Base-by-base conservation (phyloP, 805 yeast genomes). In the Teunomyces lycoperdinae region DNA sequence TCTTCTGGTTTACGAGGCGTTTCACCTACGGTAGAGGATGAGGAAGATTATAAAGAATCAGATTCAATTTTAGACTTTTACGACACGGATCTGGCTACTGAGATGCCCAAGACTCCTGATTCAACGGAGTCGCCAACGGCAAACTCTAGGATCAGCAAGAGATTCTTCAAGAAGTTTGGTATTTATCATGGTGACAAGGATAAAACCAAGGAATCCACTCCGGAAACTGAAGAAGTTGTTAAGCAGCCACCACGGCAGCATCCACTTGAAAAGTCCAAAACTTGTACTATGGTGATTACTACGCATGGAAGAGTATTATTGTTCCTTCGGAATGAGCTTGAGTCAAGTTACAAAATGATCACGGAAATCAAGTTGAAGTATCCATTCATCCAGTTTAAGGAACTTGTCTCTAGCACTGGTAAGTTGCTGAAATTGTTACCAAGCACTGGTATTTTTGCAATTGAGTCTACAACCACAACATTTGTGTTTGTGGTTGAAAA, bases 11-110 rank as follows among this genome's bases (percentile, higher is more conserved):
- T 64, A 31, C 55, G 68, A 32, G 52, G 60, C 5, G 34, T 48
- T 10, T 40, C 39, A 5, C 31, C 33, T 5, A 32, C 45, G 7
- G 46, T 29, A 9, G 62, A 51, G 4, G 42, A 30, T 1, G 70
- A 66, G 35, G 78, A 73, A 42, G 81, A 68, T 28, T 81, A 79
- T 54, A 85, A 82, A 55, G 83, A 81, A 55, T 66, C 73, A 29
- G 86, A 81, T 52, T 83, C 85, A 2, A 82, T 92, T 30, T 77
- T 86, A 14, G 96, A 90, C 32, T 61, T 53, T 47, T 53, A 50
- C 35, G 55, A 57, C 10, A 13, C 41, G 5, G 29, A 20, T 11
- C 41, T 16, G 17, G 49, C 53, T 9, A 67, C 61, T 42, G 63
- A 56, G 33, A 32, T 49, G 4, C 46, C 49, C 16, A 34, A 30